Evolutionary conservation across 2,329 filamentous ascomycete genomes (phyloP), one percentile per base, ranked within the genome.

Genomic region (Exophiala lecanii-corni): DNA sequence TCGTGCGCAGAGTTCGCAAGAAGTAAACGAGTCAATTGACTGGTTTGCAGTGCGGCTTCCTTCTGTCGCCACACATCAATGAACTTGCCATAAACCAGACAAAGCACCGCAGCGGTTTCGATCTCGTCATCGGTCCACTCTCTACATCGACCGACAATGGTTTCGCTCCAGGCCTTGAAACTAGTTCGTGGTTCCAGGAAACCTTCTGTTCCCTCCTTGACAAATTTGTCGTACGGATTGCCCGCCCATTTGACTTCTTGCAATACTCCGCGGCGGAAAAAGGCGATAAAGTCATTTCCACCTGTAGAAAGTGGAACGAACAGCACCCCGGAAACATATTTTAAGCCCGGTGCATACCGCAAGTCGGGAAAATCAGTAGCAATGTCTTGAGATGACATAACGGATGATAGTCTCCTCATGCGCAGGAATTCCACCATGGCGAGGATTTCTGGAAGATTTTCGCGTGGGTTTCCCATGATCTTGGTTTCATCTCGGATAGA

Each of bases 31-130:
- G 87, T 94, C 2, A 95, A 70, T 47, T 89, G 84, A 54, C 84
- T 94, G 59, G 73, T 91, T 55, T 94, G 84, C 46, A 94, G 60
- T 0, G 86, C 86, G 1, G 82, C 83, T 61, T 95, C 89, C 54
- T 94, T 94, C 59, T 94, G 86, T 43, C 87, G 75, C 89, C 89
- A 94, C 1, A 94, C 88, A 57, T 94, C 86, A 55, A 94, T 94
- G 60, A 95, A 95, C 61, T 79, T 83, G 60, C 85, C 86, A 50
- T 95, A 95, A 1, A 95, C 86, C 6, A 94, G 68, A 57, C 88
- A 94, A 2, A 95, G 70, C 0, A 94, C 86, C 1, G 88, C 86
- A 0, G 89, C 88, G 0, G 87, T 94, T 63, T 95, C 89, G 2
- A 94, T 75, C 59, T 95, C 86, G 50, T 94, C 85, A 58, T 92